phyloP scores from a whole-genome alignment of 371 early-diverging fungal species.

The Apophysomyces variabilis region DNA sequence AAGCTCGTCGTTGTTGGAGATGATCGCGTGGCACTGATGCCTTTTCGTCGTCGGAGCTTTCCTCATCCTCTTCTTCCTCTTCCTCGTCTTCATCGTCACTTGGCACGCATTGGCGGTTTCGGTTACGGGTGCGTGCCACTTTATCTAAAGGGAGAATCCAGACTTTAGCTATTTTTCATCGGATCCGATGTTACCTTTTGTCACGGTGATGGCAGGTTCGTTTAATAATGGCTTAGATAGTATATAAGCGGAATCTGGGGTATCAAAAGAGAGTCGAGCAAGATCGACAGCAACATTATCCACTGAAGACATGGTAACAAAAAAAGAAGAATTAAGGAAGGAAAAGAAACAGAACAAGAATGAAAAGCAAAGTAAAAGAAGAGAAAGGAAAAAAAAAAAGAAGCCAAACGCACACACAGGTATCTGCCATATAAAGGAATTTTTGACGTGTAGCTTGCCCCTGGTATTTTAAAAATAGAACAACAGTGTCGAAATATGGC shows the following conservation, averaged over 20 bases:
- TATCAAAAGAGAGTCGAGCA: slow-evolving; percentile 31
- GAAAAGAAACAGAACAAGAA: background rate
- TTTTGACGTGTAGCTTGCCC: slow-evolving; percentile 15
- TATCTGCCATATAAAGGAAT: slow-evolving; percentile 12
- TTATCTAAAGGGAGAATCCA: slow-evolving; percentile 18
- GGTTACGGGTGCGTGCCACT: slow-evolving; percentile 25
- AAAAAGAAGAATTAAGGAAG: slow-evolving; percentile 12
- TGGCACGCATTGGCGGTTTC: slow-evolving; percentile 44
- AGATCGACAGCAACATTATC: slow-evolving; percentile 36
- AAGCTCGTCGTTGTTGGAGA: slow-evolving; percentile 3
- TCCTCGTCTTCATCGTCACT: slow-evolving; percentile 50
- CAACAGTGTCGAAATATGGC: slow-evolving; percentile 1
- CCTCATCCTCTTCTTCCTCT: slow-evolving; percentile 29
- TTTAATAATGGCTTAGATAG: slow-evolving; percentile 7
- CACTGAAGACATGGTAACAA: slow-evolving; percentile 24
- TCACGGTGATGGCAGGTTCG: slow-evolving; percentile 24
- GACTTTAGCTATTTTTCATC: too few relatives aligned
- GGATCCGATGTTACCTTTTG: slow-evolving; percentile 21
- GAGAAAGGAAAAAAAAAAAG: slow-evolving; percentile 21
- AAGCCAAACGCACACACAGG: slow-evolving; percentile 9
- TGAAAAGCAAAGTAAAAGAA: background rate
- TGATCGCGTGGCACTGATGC: slow-evolving; percentile 15
- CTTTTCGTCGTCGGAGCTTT: slow-evolving; percentile 32
- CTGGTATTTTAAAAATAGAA: slow-evolving; percentile 7
- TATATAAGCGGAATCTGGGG: slow-evolving; percentile 13